A percentile compares a stretch with the other conserved stretches of the same genome.
Conservation (phyloP, 805 yeast genomes). For the Brettanomyces sp. region DNA sequence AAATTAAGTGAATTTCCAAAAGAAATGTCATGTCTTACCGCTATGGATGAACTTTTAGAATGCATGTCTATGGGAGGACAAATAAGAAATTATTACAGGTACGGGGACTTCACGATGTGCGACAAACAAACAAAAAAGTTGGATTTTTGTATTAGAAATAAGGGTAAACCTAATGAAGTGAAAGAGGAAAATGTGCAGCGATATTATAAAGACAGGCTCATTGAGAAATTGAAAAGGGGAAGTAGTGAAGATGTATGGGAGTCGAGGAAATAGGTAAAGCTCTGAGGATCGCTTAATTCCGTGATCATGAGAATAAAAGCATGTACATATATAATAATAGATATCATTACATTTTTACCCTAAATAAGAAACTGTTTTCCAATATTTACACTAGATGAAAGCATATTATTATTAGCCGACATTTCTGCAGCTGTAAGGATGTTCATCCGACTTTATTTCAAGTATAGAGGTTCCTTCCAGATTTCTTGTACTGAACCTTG, state of each 20-base stretch:
- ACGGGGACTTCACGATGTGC: slow-evolving; percentile 71
- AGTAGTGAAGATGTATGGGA: slow-evolving; percentile 86
- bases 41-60: slow-evolving; percentile 75
- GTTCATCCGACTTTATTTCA: too few species aligned
- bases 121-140: slow-evolving; percentile 60
- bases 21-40: slow-evolving; percentile 63
- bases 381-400: not conserved
- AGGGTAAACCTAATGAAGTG: slow-evolving; percentile 44
- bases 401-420: too few species aligned
- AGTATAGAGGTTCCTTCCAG: too few species aligned
- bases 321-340: too few species aligned
- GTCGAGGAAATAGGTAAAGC: slow-evolving; percentile 8
- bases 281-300: too few species aligned
- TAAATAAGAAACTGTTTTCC: not conserved
- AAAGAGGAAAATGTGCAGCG: slow-evolving; percentile 46
- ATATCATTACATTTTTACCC: too few species aligned
- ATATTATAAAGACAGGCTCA: slow-evolving; percentile 56
- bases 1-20: slow-evolving; percentile 23
- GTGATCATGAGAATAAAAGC: too few species aligned
- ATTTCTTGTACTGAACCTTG: too few species aligned
- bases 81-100: slow-evolving; percentile 71
- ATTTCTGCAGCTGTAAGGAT: too few species aligned
- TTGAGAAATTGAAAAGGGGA: slow-evolving; percentile 56
- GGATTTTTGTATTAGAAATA: slow-evolving; percentile 66
- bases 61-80: slow-evolving; percentile 93